Percentiles rank a stretch among this genome's conserved stretches.
Evolutionary conservation across 768 basidiomycete genomes (phyloP).

Genomic region (Roridomyces roridus): DNA sequence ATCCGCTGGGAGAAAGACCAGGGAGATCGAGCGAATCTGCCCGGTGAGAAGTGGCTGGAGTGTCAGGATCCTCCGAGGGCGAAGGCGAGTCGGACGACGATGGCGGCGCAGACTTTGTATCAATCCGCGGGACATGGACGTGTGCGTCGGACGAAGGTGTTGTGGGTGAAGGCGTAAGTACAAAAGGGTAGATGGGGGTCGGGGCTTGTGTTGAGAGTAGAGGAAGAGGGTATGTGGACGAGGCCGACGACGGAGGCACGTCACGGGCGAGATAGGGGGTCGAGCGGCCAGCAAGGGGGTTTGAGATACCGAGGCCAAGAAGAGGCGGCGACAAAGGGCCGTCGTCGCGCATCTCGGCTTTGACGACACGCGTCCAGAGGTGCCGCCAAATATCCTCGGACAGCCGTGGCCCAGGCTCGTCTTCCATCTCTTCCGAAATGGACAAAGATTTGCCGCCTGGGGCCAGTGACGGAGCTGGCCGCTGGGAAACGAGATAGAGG

Average conservation of each 20-base stretch:
- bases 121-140: slow-evolving; percentile 34
- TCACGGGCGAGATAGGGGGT: slow-evolving; percentile 49
- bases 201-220: slow-evolving; percentile 53
- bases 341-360: slow-evolving; percentile 61
- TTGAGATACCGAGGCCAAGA: slow-evolving; percentile 49
- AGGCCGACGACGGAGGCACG: slow-evolving; percentile 27
- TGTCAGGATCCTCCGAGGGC: slow-evolving; percentile 40
- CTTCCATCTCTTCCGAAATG: slow-evolving; percentile 39
- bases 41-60: slow-evolving; percentile 39
- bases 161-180: slow-evolving; percentile 56
- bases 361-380: slow-evolving; percentile 79
- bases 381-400: slow-evolving; percentile 89
- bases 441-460: slow-evolving; percentile 8
- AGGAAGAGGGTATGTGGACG: slow-evolving; percentile 44
- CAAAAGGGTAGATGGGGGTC: slow-evolving; percentile 40
- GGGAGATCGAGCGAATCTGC: slow-evolving; percentile 66
- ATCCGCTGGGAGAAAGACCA: slow-evolving; percentile 63
- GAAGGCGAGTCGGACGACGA: slow-evolving; percentile 47
- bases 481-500: slow-evolving; percentile 71
- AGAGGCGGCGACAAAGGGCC: slow-evolving; percentile 44
- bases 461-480: too few relatives aligned
- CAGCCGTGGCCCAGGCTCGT: slow-evolving; percentile 78
- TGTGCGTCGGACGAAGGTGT: slow-evolving; percentile 63
- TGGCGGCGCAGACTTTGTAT: slow-evolving; percentile 54
- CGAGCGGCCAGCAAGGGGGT: slow-evolving; percentile 43